A percentile compares a stretch with the other conserved stretches of the same genome.
phyloP scores from a whole-genome alignment of 2,329 filamentous ascomycete genomes.

The Botrytis paeoniae region DNA sequence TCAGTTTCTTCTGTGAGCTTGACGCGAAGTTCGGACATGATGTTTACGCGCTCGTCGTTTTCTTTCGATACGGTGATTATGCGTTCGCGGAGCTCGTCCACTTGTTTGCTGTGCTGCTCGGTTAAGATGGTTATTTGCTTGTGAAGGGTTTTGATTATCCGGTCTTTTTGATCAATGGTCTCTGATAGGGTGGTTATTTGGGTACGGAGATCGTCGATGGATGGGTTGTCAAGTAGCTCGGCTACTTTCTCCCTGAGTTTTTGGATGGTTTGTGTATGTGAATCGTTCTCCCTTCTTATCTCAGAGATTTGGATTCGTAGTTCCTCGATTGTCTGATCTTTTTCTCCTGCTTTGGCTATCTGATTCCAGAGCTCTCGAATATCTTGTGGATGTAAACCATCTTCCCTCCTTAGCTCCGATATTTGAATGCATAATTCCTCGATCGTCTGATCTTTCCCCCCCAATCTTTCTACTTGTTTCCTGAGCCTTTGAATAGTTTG shows the following conservation, averaged over 20 bases:
- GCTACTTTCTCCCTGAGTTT: not conserved
- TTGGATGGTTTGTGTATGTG: not conserved
- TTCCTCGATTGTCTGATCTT: not conserved
- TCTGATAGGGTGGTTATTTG: not conserved
- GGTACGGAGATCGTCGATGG: not conserved
- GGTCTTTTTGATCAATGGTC: not conserved
- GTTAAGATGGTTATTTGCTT: not conserved
- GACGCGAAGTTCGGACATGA: not conserved
- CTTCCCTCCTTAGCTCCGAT: too few relatives aligned
- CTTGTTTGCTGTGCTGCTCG: not conserved
- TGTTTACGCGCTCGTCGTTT: not conserved
- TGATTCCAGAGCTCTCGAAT: not conserved
- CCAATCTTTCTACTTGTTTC: too few relatives aligned
- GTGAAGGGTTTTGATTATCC: not conserved
- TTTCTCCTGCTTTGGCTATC: not conserved
- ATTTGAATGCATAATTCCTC: too few relatives aligned
- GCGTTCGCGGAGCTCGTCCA: not conserved
- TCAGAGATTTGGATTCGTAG: not conserved
- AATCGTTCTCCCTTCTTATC: fast-evolving
- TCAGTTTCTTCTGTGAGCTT: not conserved
- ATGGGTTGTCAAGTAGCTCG: not conserved
- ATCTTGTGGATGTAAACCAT: too few relatives aligned
- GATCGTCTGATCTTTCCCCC: too few relatives aligned
- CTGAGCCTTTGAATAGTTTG: not conserved
- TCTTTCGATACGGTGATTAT: not conserved